Base-by-base conservation (phyloP, 345 rosid species). In the Euphorbia lathyris region DNA sequence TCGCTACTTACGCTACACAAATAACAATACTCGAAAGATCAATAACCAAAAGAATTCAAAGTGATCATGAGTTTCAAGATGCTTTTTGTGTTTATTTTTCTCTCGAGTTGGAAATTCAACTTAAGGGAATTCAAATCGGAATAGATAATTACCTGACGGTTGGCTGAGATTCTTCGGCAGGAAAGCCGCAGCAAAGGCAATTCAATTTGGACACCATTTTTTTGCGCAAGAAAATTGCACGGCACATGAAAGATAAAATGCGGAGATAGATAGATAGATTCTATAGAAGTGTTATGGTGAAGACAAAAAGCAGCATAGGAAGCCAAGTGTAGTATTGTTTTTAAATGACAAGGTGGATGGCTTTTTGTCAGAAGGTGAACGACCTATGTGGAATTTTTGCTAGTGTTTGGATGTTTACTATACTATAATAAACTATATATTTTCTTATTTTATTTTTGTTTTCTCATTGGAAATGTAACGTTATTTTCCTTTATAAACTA, bases 241-340 rank as follows among this genome's bases (percentile, higher is more conserved):
- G 25, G 40, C 23, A 3, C 38, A 34, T 34, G 38, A 34, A 34
- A 26, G 56, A 53, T 66, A 23, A 68, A 43, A 32, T 34, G 23
- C 12, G 50, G 43, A 48, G 74, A 30, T 52, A n/a, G n/a, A n/a
- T n/a, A n/a, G n/a, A n/a, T n/a, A n/a, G n/a, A n/a, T n/a, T n/a
- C n/a, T n/a, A n/a, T n/a, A n/a, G n/a, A n/a, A n/a, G n/a, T n/a
- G n/a, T n/a, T 29, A 51, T 3, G 67, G 63, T 50, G 73, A 71
- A 70, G 82, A 77, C 86, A 77, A 72, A 79, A 59, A 16, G 69
- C 23, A 67, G 77, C 80, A 16, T 76, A 23, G 80, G 63, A 82
- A 70, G 80, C 57, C 74, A 74, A 72, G 81, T 57, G 40, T 40
- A 26, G 10, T 7, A 9, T 20, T 55, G 22, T 36, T 20, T 17